A percentile compares a stretch with the other conserved stretches of the same genome.
Evolutionary conservation across 331 rosid genomes (phyloP).

Genomic region (Phaseolus coccineus): DNA sequence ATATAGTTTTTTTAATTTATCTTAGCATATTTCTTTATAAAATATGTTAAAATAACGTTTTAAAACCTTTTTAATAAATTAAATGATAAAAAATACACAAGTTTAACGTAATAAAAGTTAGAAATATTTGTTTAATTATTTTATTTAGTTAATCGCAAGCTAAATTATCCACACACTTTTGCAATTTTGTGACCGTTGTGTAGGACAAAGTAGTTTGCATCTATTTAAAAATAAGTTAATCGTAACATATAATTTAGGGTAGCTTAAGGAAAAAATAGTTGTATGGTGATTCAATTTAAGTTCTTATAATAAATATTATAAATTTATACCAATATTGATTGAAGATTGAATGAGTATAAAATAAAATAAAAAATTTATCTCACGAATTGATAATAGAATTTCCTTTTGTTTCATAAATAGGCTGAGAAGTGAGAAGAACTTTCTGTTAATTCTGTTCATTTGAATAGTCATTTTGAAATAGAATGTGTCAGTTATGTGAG

Average conservation of each 20-base stretch:
- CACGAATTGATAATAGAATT: too few species aligned
- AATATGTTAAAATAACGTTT: background rate
- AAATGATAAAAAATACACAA: background rate
- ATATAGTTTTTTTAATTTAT: background rate
- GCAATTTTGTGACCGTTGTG: background rate
- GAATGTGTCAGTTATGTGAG: background rate
- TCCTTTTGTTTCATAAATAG: too few species aligned
- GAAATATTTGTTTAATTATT: too few species aligned
- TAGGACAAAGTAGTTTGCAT: background rate
- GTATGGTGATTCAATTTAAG: too few species aligned
- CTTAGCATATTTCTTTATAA: background rate
- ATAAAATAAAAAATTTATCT: too few species aligned
- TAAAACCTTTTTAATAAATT: background rate
- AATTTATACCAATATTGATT: too few species aligned
- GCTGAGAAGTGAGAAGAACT: background rate
- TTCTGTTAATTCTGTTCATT: background rate
- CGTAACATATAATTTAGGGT: too few species aligned
- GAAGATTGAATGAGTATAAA: too few species aligned
- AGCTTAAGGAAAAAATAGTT: too few species aligned
- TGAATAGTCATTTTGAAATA: slow-evolving; percentile 2
- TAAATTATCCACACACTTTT: background rate
- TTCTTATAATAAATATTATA: too few species aligned
- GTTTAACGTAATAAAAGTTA: too few species aligned
- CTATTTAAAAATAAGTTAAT: background rate
- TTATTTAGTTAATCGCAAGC: too few species aligned